Conservation (phyloP, 2,329 filamentous ascomycete genomes). For the Aspergillus ruber region DNA sequence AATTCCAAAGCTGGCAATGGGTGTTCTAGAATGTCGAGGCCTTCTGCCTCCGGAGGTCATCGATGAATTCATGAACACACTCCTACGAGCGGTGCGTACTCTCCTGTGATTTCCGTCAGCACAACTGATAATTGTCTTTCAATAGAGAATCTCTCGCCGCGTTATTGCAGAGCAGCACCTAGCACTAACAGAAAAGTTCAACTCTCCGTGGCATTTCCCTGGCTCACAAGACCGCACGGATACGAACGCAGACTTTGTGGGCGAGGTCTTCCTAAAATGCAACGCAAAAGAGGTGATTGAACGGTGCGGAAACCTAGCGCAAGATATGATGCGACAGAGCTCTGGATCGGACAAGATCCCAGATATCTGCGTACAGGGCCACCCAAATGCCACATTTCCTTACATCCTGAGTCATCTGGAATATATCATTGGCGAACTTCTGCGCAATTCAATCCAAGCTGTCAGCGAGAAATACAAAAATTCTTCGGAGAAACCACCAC, state of each 20-base stretch:
- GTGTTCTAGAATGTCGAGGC: constrained; percentile 81
- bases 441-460: constrained; percentile 91
- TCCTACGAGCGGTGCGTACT: constrained; percentile 69
- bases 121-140: constrained; percentile 1
- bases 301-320: constrained; percentile 70
- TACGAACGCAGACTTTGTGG: constrained; percentile 74
- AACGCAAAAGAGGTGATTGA: constrained; percentile 84
- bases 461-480: constrained; percentile 67
- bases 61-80: constrained; percentile 91
- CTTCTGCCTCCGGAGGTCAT: constrained; percentile 74
- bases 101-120: neutral
- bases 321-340: constrained; percentile 65
- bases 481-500: constrained; percentile 52
- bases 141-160: constrained; percentile 79
- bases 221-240: constrained; percentile 62
- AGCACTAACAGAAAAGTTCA: constrained; percentile 87
- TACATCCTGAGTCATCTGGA: constrained; percentile 95
- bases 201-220: constrained; percentile 82
- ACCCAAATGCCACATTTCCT: constrained; percentile 84
- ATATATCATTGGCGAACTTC: constrained; percentile 91
- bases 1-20: constrained; percentile 90
- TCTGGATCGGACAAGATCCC: constrained; percentile 71
- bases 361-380: constrained; percentile 74
- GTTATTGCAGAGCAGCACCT: constrained; percentile 98
- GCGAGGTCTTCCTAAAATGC: constrained; percentile 90